Percentiles rank a stretch among this genome's conserved stretches.
phyloP scores from a whole-genome alignment of 768 basidiomycete species.

The Tylopilus subfusipes region DNA sequence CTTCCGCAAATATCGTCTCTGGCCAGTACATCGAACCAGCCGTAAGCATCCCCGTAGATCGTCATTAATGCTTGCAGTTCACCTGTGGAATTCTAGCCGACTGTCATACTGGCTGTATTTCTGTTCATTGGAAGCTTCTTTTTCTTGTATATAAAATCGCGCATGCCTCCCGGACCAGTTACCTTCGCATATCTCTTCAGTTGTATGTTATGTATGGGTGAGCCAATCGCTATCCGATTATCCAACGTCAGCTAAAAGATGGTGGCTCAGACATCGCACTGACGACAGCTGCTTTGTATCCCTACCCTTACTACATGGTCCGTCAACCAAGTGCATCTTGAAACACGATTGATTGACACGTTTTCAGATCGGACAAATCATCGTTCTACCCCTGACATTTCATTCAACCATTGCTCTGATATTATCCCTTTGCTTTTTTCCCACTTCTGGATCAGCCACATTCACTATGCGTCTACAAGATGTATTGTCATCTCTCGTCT shows the following conservation, averaged over 20 bases:
- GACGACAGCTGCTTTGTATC: conserved; percentile 57
- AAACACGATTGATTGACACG: conserved; percentile 3
- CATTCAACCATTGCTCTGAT: conserved; percentile 57
- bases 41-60: conserved; percentile 22
- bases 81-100: conserved; percentile 38
- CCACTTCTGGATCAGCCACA: conserved; percentile 55
- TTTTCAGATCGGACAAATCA: conserved; percentile 43
- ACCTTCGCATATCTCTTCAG: conserved; percentile 52
- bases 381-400: conserved; percentile 56
- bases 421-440: conserved; percentile 55
- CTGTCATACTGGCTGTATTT: conserved; percentile 57
- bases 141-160: conserved; percentile 58
- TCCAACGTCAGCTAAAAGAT: neutral
- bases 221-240: conserved; percentile 6
- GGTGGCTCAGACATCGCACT: conserved; percentile 50
- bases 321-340: conserved; percentile 11
- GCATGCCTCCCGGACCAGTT: conserved; percentile 62
- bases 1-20: conserved; percentile 37
- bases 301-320: conserved; percentile 59
- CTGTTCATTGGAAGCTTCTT: conserved; percentile 57
- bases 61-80: neutral
- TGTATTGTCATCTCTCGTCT: conserved; percentile 48
- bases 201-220: conserved; percentile 62
- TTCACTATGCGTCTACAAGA: conserved; percentile 51
- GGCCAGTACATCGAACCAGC: conserved; percentile 56